Evolutionary conservation across 2,329 filamentous ascomycete genomes (phyloP), one percentile per base, ranked within the genome.

Genomic region (Neonectria faginata): DNA sequence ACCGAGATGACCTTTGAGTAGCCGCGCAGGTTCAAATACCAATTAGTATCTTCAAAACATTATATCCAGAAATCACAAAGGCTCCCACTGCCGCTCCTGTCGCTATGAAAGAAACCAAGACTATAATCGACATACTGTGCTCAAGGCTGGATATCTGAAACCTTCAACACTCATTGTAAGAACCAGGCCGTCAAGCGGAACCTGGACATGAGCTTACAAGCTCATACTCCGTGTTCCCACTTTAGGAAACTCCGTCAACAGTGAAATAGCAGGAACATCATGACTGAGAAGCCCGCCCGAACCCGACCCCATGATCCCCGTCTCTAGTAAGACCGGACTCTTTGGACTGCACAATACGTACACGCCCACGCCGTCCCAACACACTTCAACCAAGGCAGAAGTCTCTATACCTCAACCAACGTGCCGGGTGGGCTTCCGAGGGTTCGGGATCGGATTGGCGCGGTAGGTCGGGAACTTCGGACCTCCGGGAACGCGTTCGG

Each of bases 371-470:
- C 42, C 22, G 22, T 33, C 36, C 22, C 45, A 14, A 45, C 5
- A 42, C 5, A 18, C n/a, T 16, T 4, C 3, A 51, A 20, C n/a
- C n/a, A 51, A 29, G 44, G 16, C 25, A 29, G 56, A 16, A 20
- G 12, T 31, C 33, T 56, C 22, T 33, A 14, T 5, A 14, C 42
- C 36, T 57, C 31, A 56, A 18, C 3, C 18, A 18, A 53, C 36
- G 57, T 61, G 62, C 25, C 16, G 36, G 50, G 56, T 65, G 45
- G 67, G 48, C 1, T 9, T 20, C n/a, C 69, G 67, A 14, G 77
- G 77, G 36, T 79, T 79, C 2, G 70, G 62, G 27, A 79, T 77
- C 8, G 77, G 77, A 8, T 77, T 70, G 1, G 77, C 77, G 6
- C 68, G 71, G 51, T 79, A 79, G 0, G 75, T 78, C 1, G 77